Evolutionary conservation across 306 rosid genomes (phyloP).

Genomic region (Prunus davidiana): DNA sequence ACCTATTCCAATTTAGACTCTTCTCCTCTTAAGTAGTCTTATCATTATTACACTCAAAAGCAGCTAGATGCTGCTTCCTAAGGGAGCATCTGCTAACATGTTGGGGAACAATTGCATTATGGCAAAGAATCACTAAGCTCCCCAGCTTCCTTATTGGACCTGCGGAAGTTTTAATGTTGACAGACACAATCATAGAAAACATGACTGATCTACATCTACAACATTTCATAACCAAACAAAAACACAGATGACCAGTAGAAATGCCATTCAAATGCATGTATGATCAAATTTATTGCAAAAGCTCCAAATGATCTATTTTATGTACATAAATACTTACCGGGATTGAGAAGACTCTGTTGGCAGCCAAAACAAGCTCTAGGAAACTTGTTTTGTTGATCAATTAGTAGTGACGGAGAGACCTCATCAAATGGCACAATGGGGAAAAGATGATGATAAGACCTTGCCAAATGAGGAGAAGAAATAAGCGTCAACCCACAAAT

Average conservation of each 20-base stretch:
- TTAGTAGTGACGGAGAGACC: conserved; percentile 50
- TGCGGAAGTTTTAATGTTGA: neutral
- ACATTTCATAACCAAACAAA: neutral
- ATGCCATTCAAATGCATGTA: neutral
- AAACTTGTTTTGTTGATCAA: conserved; percentile 38
- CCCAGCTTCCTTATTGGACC: neutral
- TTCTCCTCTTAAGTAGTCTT: too few relatives aligned
- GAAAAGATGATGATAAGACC: conserved; percentile 96
- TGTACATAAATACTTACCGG: conserved; percentile 46
- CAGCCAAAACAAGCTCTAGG: conserved; percentile 82
- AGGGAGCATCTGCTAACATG: neutral
- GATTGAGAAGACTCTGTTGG: conserved; percentile 61
- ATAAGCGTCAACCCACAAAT: conserved; percentile 94
- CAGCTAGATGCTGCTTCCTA: neutral
- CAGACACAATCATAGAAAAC: neutral
- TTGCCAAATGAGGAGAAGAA: conserved; percentile 95
- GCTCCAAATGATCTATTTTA: neutral
- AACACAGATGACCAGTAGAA: neutral
- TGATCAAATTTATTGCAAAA: neutral
- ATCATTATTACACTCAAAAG: neutral
- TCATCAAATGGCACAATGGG: conserved; percentile 91
- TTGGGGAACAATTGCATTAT: neutral
- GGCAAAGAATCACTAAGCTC: neutral
- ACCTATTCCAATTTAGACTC: neutral
- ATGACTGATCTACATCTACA: neutral